A percentile compares a stretch with the other conserved stretches of the same genome.
Conservation (phyloP, 2,329 filamentous ascomycete species). For the Fusarium xyrophilum region DNA sequence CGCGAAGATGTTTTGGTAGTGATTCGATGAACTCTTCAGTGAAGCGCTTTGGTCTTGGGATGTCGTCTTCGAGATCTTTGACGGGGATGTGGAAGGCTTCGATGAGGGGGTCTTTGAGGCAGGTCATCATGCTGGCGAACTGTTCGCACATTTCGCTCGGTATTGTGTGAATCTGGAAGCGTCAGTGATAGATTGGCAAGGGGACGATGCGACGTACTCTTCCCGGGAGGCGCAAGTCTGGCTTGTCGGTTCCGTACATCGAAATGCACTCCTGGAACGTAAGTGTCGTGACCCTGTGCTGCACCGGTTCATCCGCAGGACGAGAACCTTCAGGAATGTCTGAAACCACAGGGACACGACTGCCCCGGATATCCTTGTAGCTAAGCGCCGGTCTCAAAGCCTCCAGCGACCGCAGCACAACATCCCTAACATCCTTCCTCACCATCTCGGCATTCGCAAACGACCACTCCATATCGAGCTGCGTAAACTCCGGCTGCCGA, state of each 20-base stretch:
- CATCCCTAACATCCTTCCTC: slow-evolving; percentile 47
- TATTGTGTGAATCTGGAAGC: slow-evolving; percentile 65
- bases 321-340: slow-evolving; percentile 33
- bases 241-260: slow-evolving; percentile 87
- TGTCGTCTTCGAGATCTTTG: slow-evolving; percentile 55
- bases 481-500: slow-evolving; percentile 92
- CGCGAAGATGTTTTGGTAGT: slow-evolving; percentile 65
- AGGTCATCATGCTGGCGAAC: slow-evolving; percentile 77
- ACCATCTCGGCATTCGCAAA: slow-evolving; percentile 66
- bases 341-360: slow-evolving; percentile 45
- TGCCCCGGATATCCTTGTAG: slow-evolving; percentile 67
- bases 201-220: slow-evolving; percentile 53
- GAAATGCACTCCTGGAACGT: slow-evolving; percentile 67
- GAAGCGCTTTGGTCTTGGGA: slow-evolving; percentile 65
- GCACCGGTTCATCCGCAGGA: slow-evolving; percentile 28
- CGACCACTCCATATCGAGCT: slow-evolving; percentile 93
- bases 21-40: slow-evolving; percentile 73
- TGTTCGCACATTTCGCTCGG: slow-evolving; percentile 64
- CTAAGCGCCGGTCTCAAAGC: slow-evolving; percentile 48
- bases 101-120: slow-evolving; percentile 71
- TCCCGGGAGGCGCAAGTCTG: slow-evolving; percentile 79
- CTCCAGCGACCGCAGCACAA: slow-evolving; percentile 43
- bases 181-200: fast-evolving
- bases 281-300: slow-evolving; percentile 46
- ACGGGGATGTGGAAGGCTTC: slow-evolving; percentile 74